phyloP scores from a whole-genome alignment of 331 rosid species.

The Pyracantha coccinea region DNA sequence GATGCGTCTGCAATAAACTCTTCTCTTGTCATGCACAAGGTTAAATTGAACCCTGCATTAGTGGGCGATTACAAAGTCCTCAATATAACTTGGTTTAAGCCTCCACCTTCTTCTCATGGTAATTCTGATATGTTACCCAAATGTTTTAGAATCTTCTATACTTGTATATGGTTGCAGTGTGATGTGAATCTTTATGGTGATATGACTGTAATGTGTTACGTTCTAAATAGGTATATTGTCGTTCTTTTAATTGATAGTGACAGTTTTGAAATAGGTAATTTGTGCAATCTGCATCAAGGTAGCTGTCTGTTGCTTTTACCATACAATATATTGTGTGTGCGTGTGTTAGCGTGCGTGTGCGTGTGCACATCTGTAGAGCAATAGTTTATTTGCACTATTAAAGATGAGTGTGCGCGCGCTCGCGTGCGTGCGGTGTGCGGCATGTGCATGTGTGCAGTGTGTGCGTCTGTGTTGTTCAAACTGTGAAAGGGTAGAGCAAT shows the following conservation, averaged over 20 bases:
- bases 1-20: conserved; percentile 67
- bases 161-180: conserved; percentile 1
- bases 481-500: neutral
- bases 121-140: conserved; percentile 2
- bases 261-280: neutral
- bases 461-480: neutral
- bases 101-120: conserved; percentile 80
- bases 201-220: neutral
- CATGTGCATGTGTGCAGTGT: too few relatives aligned
- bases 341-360: neutral
- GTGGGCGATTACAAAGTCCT: conserved; percentile 80
- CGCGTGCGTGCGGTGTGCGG: too few relatives aligned
- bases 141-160: neutral
- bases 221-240: neutral
- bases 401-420: too few relatives aligned
- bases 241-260: neutral
- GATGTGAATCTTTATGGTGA: neutral
- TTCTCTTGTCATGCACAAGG: conserved; percentile 59
- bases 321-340: neutral
- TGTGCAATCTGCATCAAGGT: neutral
- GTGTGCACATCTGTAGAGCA: too few relatives aligned
- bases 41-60: conserved; percentile 47
- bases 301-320: neutral
- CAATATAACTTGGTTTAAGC: conserved; percentile 76
- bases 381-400: too few relatives aligned